phyloP scores from a whole-genome alignment of 305 asterid genomes.

The Euphrasia arctica region DNA sequence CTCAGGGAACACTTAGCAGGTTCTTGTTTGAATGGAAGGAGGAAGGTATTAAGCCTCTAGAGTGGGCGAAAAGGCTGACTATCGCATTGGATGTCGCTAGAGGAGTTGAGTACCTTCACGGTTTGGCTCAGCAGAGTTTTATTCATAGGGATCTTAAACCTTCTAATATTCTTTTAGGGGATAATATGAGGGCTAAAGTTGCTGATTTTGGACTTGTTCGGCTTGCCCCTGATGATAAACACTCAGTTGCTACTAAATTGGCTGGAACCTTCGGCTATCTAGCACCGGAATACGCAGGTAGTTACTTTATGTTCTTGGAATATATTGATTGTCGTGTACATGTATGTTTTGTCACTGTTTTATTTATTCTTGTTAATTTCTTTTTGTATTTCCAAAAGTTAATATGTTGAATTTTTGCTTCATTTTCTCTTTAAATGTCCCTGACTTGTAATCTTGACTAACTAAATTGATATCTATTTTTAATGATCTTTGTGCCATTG shows the following conservation, averaged over 20 bases:
- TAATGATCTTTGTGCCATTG: too few species aligned
- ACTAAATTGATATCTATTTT: too few species aligned
- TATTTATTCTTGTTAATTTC: background rate
- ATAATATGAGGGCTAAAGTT: conserved; percentile 95
- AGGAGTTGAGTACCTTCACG: conserved; percentile 90
- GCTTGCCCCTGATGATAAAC: conserved; percentile 91
- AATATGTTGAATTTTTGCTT: background rate
- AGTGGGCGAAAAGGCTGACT: conserved; percentile 82
- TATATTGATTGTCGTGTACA: background rate
- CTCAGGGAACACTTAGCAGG: conserved; percentile 93
- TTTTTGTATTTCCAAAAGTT: background rate
- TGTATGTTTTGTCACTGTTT: background rate
- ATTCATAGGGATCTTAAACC: conserved; percentile 97
- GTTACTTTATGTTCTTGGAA: background rate
- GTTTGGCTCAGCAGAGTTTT: conserved; percentile 92
- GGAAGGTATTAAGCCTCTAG: conserved; percentile 80
- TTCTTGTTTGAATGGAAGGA: conserved; percentile 75
- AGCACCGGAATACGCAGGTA: conserved; percentile 99
- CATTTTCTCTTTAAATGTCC: too few species aligned
- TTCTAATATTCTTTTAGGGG: conserved; percentile 86
- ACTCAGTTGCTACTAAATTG: conserved; percentile 72
- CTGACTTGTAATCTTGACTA: too few species aligned
- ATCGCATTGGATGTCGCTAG: conserved; percentile 91
- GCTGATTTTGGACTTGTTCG: conserved; percentile 96
- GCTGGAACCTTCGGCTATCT: conserved; percentile 98